Base-by-base conservation (phyloP, 257 asterid species). In the Gardenia jasminoides region DNA sequence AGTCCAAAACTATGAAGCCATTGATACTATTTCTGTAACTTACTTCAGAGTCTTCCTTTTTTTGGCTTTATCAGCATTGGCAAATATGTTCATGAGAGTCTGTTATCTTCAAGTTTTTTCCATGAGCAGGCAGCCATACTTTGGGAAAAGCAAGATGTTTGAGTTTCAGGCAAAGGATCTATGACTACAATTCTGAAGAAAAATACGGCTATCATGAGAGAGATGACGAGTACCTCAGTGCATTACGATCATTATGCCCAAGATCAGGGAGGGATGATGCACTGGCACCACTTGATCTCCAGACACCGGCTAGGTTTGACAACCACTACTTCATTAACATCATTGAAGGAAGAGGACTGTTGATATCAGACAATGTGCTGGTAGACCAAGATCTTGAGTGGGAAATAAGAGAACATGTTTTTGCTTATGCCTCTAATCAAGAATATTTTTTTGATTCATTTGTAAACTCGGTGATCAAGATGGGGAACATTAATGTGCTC, bases 341-440 rank as follows among this genome's bases (percentile, higher is more conserved):
- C 69, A 67, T 89, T 82, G 82, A 82, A 56, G 75, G 72, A 77
- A 86, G 82, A 72, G 94, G 91, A 0, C 76, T 91, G 6, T 71
- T 91, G 76, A 87, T 77, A 54, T 91, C 91, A 11, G 96, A 91
- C 75, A 83, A 89, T 80, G 84, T 89, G 41, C 80, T 89, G 30
- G 85, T 78, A 3, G 88, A 83, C 17, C 72, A 80, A 76, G 84
- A 80, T 74, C 65, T 46, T 67, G 41, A 10, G 0, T 81, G 91
- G 19, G 47, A 73, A 61, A 77, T 83, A 69, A 76, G 86, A 67
- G 61, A 81, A 30, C 85, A 78, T 17, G 91, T 88, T 43, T 77
- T 70, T 74, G 80, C 52, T 20, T 91, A 85, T 79, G 92, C 91
- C 4, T 77, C 78, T 0, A 47, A 80, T 48, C 82, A 85, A 43